Percentiles rank a stretch among this genome's conserved stretches.
phyloP scores from a whole-genome alignment of 2,329 filamentous ascomycete genomes.

The Mycogone perniciosa region DNA sequence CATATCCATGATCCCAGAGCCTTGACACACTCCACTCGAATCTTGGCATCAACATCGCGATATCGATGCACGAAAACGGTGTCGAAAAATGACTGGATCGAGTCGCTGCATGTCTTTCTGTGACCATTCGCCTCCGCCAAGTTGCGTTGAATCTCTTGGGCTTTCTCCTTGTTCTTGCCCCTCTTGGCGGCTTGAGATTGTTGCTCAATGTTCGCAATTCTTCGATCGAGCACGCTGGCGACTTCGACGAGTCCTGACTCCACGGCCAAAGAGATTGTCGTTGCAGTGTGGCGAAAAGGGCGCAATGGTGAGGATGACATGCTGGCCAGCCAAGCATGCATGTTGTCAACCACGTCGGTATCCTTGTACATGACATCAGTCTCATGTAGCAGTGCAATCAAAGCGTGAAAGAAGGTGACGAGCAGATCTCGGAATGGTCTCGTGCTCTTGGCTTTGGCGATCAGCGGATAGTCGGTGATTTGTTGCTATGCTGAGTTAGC shows the following conservation, averaged over 20 bases:
- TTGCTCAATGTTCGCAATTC: constrained; percentile 68
- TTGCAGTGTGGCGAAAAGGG: constrained; percentile 91
- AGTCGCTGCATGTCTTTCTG: constrained; percentile 61
- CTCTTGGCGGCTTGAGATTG: constrained; percentile 71
- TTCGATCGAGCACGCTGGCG: constrained; percentile 62
- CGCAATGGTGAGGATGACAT: constrained; percentile 85
- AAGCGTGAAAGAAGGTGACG: constrained; percentile 68
- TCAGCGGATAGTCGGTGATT: constrained; percentile 85
- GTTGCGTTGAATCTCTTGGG: constrained; percentile 65
- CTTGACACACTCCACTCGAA: constrained; percentile 81
- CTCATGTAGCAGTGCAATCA: constrained; percentile 73
- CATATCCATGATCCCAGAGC: constrained; percentile 86
- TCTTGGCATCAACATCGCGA: constrained; percentile 84
- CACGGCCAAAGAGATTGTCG: constrained; percentile 74
- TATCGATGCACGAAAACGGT: constrained; percentile 94
- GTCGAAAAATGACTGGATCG: constrained; percentile 82
- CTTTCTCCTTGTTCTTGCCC: constrained; percentile 69
- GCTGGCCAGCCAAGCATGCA: constrained; percentile 81
- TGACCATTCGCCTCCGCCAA: constrained; percentile 64
- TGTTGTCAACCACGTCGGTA: constrained; percentile 72
- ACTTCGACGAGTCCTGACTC: constrained; percentile 71
- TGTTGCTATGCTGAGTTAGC: constrained; percentile 49
- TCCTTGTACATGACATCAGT: constrained; percentile 78
- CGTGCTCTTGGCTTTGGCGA: constrained; percentile 71
- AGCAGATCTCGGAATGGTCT: constrained; percentile 73